These are phyloP conservation scores for Kodamaea kaohsiungensis DNA, from an alignment of 805 yeast species.

Conservation along the genomic window DNA sequence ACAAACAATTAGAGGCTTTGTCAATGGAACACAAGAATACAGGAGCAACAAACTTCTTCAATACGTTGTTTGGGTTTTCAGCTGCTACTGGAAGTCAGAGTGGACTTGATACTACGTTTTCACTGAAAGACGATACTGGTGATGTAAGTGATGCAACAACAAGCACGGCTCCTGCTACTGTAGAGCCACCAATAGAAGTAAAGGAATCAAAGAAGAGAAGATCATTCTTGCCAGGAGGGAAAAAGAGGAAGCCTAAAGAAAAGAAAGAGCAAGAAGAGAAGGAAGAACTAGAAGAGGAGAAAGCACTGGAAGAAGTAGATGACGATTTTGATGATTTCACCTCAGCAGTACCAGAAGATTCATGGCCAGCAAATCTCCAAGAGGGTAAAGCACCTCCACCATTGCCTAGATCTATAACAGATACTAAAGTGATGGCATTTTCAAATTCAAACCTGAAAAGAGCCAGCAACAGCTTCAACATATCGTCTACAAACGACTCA, in stretches of 20 bases:
- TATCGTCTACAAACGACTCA: not conserved
- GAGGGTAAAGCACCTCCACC: not conserved
- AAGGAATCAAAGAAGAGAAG: not conserved
- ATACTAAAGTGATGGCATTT: not conserved
- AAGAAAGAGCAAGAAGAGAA: conserved; percentile 1
- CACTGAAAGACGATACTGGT: not conserved
- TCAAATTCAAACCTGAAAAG: not conserved
- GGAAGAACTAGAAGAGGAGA: conserved; percentile 1
- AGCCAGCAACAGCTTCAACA: not conserved
- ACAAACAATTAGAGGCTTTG: conserved; percentile 29
- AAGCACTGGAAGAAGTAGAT: conserved; percentile 11
- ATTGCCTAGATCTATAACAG: not conserved
- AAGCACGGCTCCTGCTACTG: not conserved
- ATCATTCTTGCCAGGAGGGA: not conserved
- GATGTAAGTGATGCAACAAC: not conserved
- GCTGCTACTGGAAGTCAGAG: not conserved
- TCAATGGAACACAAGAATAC: conserved; percentile 23
- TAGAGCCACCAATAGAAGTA: not conserved
- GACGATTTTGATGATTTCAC: conserved; percentile 27
- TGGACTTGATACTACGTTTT: not conserved
- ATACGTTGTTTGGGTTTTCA: conserved; percentile 30
- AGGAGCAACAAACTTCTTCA: conserved; percentile 26
- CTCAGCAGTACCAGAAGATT: conserved; percentile 5
- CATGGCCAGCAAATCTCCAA: not conserved
- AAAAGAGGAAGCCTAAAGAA: not conserved